Evolutionary conservation across 2,329 filamentous ascomycete genomes (phyloP), one percentile per base, ranked within the genome.

Genomic region (Coniochaeta sp.): DNA sequence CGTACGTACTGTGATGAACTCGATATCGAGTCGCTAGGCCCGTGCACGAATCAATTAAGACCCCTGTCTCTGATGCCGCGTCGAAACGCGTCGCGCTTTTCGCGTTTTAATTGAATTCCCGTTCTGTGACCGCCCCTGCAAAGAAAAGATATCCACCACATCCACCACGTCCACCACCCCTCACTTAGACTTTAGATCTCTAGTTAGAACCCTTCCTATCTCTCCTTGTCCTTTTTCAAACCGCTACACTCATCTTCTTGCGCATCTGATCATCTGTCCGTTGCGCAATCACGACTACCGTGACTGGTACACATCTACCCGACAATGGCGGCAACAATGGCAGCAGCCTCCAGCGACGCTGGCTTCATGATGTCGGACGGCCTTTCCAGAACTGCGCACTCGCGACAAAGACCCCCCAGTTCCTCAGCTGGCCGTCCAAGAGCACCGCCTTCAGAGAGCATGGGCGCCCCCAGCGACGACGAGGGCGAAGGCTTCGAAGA

Each of bases 401-500:
- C 75, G 63, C 72, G 75, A 60, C 74, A 75, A 62, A 69, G 72
- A 33, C 75, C 78, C 59, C 77, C 78, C 61, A 79, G 80, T 50
- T 84, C 82, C 8, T 83, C 82, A 7, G 77, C 78, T 40, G 74
- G 77, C 16, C 78, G 82, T 40, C 82, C 83, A 28, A 75, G 81
- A 65, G 83, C 77, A 0, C 85, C 84, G n/a, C 85, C 83, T 1
- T 87, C 85, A 5, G 85, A 88, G 71, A 86, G 81, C 63, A 68
- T 81, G 63, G 84, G 80, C 58, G 81, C 80, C 0, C 77, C 78
- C n/a, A 87, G 84, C 64, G 85, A 88, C 61, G 83, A 87, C 61
- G 84, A 84, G 66, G 81, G 74, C 11, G 82, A 85, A 64, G 84
- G 83, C 4, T 87, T 87, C 65, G 84, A 81, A 61, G 85, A 88